Conservation (phyloP, 192 early-diverging fungal species). For the Coemansia sp. region DNA sequence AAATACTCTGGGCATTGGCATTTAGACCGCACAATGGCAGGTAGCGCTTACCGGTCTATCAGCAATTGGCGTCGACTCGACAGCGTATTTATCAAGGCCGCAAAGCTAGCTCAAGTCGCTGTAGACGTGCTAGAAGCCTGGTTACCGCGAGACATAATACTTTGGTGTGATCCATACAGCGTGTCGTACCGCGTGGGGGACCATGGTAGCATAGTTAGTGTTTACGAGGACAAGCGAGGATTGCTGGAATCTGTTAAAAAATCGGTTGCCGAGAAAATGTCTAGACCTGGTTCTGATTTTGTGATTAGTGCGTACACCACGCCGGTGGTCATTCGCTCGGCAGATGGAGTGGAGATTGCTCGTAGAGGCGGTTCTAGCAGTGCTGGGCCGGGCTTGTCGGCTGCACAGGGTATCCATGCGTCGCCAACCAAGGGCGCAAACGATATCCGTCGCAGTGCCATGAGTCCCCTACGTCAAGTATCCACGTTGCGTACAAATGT, state of each 20-base stretch:
- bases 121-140: constrained; percentile 53
- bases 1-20: constrained; percentile 76
- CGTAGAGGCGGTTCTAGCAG: constrained; percentile 26
- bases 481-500: constrained; percentile 9
- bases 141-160: constrained; percentile 65
- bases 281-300: constrained; percentile 46
- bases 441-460: constrained; percentile 34
- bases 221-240: constrained; percentile 61
- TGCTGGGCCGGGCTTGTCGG: background rate
- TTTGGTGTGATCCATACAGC: constrained; percentile 72
- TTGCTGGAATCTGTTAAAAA: constrained; percentile 45
- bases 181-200: constrained; percentile 73
- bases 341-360: constrained; percentile 48
- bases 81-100: constrained; percentile 58
- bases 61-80: constrained; percentile 70
- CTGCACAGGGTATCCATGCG: constrained; percentile 14
- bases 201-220: constrained; percentile 62
- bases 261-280: constrained; percentile 41
- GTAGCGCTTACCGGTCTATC: constrained; percentile 77
- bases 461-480: constrained; percentile 41
- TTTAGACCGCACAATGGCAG: constrained; percentile 57
- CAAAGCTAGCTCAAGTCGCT: constrained; percentile 47
- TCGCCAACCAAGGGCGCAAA: constrained; percentile 42
- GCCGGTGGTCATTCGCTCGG: constrained; percentile 51
- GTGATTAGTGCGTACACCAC: constrained; percentile 51